A percentile compares a stretch with the other conserved stretches of the same genome.
phyloP scores from a whole-genome alignment of 2,329 filamentous ascomycete species.

The Fusarium sp. region DNA sequence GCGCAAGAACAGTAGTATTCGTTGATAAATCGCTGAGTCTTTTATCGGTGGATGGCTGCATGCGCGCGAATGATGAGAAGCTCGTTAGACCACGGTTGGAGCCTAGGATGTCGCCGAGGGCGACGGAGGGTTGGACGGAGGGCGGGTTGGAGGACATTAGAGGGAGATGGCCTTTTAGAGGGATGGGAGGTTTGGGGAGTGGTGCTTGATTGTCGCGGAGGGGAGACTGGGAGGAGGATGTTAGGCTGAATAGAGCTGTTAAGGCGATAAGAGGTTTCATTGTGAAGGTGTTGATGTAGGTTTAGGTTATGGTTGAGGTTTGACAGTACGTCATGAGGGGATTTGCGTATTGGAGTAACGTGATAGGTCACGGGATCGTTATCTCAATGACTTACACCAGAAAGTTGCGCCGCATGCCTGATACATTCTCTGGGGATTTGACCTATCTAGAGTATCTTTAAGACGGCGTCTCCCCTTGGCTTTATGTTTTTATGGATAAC shows the following conservation, averaged over 20 bases:
- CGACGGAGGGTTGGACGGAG: constrained; percentile 62
- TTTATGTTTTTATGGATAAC: not conserved
- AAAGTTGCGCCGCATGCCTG: not conserved
- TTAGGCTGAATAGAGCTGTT: constrained; percentile 29
- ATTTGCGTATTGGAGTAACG: constrained; percentile 17
- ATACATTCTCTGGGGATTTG: not conserved
- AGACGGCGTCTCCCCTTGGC: fast-evolving
- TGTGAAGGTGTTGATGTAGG: constrained; percentile 8
- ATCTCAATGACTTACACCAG: not conserved
- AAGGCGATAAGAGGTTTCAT: constrained; percentile 41
- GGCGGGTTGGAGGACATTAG: constrained; percentile 44
- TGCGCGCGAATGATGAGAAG: constrained; percentile 84
- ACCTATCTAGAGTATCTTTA: not conserved
- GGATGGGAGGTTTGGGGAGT: constrained; percentile 5
- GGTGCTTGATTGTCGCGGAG: constrained; percentile 11
- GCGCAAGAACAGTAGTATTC: constrained; percentile 89
- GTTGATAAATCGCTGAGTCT: constrained; percentile 74
- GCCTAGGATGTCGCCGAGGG: constrained; percentile 87
- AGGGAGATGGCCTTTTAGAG: constrained; percentile 41
- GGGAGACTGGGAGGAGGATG: constrained; percentile 18
- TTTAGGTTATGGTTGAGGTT: not conserved
- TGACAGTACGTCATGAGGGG: constrained; percentile 33
- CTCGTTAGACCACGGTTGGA: constrained; percentile 83
- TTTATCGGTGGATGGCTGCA: constrained; percentile 74
- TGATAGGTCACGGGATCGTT: constrained; percentile 29